Percentiles rank a stretch among this genome's conserved stretches.
phyloP scores from a whole-genome alignment of 331 rosid genomes.

The Acacia concinna region DNA sequence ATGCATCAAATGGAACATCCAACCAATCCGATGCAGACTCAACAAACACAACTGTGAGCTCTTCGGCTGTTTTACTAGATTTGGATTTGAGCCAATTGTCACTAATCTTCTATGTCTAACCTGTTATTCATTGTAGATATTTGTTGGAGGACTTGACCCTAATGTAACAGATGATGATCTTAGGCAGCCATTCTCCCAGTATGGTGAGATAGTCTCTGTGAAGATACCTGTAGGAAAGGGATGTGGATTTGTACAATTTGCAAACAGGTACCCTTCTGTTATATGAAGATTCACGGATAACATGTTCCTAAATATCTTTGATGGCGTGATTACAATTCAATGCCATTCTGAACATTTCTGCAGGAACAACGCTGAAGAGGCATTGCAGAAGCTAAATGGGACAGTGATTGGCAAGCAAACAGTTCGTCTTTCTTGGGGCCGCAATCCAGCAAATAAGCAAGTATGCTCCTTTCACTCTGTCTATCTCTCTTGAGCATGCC shows the following conservation, averaged over 20 bases:
- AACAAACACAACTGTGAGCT: slow-evolving; percentile 89
- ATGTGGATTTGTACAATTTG: slow-evolving; percentile 96
- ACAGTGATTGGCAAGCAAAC: slow-evolving; percentile 86
- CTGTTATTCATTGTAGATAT: slow-evolving; percentile 55
- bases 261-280: slow-evolving; percentile 57
- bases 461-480: slow-evolving; percentile 33
- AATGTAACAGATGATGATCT: slow-evolving; percentile 90
- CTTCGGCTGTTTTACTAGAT: slow-evolving; percentile 21
- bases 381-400: slow-evolving; percentile 85
- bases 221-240: slow-evolving; percentile 97
- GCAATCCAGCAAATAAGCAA: slow-evolving; percentile 99
- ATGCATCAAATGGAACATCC: slow-evolving; percentile 65
- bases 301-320: slow-evolving; percentile 14
- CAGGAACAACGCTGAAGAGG: slow-evolving; percentile 97
- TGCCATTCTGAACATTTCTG: slow-evolving; percentile 33
- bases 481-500: background rate
- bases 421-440: slow-evolving; percentile 99
- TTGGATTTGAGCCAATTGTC: slow-evolving; percentile 8
- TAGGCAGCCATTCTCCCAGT: slow-evolving; percentile 80
- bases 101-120: slow-evolving; percentile 33
- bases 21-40: slow-evolving; percentile 78
- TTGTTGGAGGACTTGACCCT: slow-evolving; percentile 99
- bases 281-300: background rate
- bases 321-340: slow-evolving; percentile 7
- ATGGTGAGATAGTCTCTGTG: slow-evolving; percentile 89